A percentile compares a stretch with the other conserved stretches of the same genome.
Conservation (phyloP, 768 basidiomycete species). For the Amyloporia xantha region DNA sequence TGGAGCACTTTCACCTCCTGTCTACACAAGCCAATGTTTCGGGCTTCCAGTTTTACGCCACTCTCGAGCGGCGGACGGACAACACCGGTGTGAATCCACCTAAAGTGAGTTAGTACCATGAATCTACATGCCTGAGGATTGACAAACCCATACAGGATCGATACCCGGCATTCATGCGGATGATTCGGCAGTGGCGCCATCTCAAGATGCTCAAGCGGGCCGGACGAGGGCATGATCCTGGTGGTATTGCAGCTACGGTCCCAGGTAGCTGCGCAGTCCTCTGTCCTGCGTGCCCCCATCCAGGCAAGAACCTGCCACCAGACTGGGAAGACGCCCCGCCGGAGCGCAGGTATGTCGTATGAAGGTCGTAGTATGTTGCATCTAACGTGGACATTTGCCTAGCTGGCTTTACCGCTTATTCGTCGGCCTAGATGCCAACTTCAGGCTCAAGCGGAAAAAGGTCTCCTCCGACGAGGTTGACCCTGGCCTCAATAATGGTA, state of each 20-base stretch:
- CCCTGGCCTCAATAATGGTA: conserved; percentile 21
- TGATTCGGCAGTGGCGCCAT: conserved; percentile 16
- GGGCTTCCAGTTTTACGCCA: conserved; percentile 26
- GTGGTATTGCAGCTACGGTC: conserved; percentile 6
- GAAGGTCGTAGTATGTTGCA: background rate
- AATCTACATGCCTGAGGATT: background rate
- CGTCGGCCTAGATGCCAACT: conserved; percentile 25
- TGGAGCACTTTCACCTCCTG: conserved; percentile 27
- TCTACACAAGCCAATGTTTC: conserved; percentile 28
- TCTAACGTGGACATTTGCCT: background rate
- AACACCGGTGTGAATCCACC: conserved; percentile 21
- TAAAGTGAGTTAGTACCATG: conserved; percentile 5
- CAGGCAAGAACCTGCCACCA: conserved; percentile 14
- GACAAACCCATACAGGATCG: conserved; percentile 14
- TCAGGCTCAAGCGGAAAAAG: conserved; percentile 19
- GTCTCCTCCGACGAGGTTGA: conserved; percentile 12
- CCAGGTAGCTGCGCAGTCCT: conserved; percentile 13
- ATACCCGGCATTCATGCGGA: conserved; percentile 9
- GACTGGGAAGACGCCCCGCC: conserved; percentile 11
- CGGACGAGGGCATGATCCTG: conserved; percentile 16
- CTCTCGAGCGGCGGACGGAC: conserved; percentile 21
- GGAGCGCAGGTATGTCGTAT: conserved; percentile 9
- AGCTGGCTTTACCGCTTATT: conserved; percentile 23
- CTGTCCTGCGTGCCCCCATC: conserved; percentile 23
- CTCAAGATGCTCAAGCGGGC: conserved; percentile 16